Conservation (phyloP, 192 early-diverging fungal genomes). For the Haplosporangium gracile region DNA sequence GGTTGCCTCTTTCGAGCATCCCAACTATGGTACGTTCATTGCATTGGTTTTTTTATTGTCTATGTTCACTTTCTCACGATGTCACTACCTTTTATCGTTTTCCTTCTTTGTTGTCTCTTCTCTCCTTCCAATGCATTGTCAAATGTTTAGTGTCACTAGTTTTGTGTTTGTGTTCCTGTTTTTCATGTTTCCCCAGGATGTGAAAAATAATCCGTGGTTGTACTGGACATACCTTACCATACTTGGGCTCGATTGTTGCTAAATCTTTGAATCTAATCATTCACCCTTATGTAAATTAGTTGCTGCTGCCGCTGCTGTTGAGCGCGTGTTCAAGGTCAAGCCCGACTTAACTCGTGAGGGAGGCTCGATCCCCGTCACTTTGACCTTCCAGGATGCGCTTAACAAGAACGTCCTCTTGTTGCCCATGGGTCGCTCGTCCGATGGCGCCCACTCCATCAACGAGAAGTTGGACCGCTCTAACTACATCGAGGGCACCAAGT, state of each 20-base stretch:
- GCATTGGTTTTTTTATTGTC: neutral
- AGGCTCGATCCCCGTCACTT: constrained; percentile 97
- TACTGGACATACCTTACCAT: neutral
- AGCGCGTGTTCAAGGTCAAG: constrained; percentile 91
- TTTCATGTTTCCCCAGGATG: neutral
- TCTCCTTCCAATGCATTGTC: neutral
- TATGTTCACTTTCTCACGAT: constrained; percentile 11
- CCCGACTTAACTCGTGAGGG: constrained; percentile 98
- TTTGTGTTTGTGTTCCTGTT: neutral
- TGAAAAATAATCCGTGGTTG: neutral
- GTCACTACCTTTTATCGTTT: too few species aligned
- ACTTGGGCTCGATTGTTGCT: neutral
- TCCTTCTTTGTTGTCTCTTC: too few species aligned
- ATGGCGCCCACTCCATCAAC: constrained; percentile 97
- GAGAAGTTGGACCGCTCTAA: constrained; percentile 95
- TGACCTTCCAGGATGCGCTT: constrained; percentile 97
- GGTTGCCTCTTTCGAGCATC: constrained; percentile 92
- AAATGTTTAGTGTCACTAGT: neutral
- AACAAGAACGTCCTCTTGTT: constrained; percentile 91
- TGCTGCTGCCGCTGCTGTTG: constrained; percentile 90
- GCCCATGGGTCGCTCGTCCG: constrained; percentile 87
- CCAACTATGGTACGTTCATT: constrained; percentile 81
- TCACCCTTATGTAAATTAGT: constrained; percentile 54
- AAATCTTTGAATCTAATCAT: neutral
- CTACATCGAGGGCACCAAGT: constrained; percentile 96